phyloP scores from a whole-genome alignment of 257 asterid species.

The Solanum corneliomulleri region DNA sequence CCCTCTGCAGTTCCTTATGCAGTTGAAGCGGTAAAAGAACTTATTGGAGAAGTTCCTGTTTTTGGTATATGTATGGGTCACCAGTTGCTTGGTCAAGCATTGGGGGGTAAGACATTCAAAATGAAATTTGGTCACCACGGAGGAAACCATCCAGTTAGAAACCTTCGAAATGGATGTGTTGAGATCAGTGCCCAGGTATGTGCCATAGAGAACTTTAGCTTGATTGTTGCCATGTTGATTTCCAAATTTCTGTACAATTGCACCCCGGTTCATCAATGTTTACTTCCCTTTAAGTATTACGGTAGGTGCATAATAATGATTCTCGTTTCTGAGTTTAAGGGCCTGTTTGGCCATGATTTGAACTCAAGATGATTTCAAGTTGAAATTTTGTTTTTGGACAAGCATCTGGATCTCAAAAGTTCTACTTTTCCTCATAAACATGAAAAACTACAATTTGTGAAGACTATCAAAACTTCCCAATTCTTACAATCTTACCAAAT shows the following conservation, averaged over 20 bases:
- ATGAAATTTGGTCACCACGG: constrained; percentile 99
- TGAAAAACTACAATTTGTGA: not conserved
- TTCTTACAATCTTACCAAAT: not conserved
- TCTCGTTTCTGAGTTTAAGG: not conserved
- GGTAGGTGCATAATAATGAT: not conserved
- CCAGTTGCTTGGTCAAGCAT: constrained; percentile 94
- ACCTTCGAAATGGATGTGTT: constrained; percentile 62
- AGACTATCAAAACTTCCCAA: not conserved
- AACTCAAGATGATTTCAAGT: not conserved
- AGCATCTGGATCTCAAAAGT: not conserved
- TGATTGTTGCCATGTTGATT: not conserved
- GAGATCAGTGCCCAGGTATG: constrained; percentile 96
- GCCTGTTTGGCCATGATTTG: not conserved
- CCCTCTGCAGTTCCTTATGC: constrained; percentile 99
- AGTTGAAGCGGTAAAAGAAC: constrained; percentile 68
- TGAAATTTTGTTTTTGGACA: not conserved
- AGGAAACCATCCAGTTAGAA: constrained; percentile 97
- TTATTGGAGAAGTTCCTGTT: constrained; percentile 75
- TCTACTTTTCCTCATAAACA: not conserved
- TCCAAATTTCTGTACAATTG: not conserved
- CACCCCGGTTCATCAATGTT: not conserved
- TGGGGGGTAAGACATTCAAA: constrained; percentile 96
- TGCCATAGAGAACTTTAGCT: not conserved
- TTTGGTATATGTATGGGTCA: constrained; percentile 99
- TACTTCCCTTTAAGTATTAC: not conserved